Conservation (phyloP, 306 rosid species). For the Gastrolobium bilobum region DNA sequence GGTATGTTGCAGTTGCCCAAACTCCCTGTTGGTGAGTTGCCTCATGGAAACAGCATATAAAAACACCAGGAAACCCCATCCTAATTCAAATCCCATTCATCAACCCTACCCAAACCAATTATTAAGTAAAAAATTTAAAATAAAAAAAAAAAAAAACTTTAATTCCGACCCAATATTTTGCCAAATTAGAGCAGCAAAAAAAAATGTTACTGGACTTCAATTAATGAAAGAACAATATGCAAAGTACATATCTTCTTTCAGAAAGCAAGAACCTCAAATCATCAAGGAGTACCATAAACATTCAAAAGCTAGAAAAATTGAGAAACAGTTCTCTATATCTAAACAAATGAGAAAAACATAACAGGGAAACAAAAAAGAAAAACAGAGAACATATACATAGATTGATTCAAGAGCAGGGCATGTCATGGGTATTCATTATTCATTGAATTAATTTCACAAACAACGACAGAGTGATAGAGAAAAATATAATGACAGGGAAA, state of each 20-base stretch:
- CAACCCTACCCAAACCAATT: background rate
- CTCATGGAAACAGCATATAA: background rate
- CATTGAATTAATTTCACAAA: background rate
- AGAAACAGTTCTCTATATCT: background rate
- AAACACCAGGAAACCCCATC: constrained; percentile 13
- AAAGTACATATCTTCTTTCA: background rate
- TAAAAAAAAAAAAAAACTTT: background rate
- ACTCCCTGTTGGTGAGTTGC: background rate
- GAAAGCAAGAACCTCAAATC: constrained; percentile 2
- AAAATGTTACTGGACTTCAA: background rate
- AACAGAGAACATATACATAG: background rate
- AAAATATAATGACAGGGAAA: background rate
- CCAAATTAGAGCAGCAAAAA: constrained; percentile 15
- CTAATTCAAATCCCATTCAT: constrained; percentile 5
- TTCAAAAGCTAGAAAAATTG: background rate
- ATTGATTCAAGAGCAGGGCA: background rate
- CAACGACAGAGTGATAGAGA: background rate
- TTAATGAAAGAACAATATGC: constrained; percentile 7
- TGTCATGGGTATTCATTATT: background rate
- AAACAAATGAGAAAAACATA: background rate
- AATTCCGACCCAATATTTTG: background rate
- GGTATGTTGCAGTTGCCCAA: background rate
- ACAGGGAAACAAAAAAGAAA: background rate
- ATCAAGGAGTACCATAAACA: constrained; percentile 14
- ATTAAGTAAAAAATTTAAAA: background rate